Evolutionary conservation across 805 yeast species (phyloP), one percentile per base, ranked within the genome.

Genomic region (Suhomyces tanzawaensis): DNA sequence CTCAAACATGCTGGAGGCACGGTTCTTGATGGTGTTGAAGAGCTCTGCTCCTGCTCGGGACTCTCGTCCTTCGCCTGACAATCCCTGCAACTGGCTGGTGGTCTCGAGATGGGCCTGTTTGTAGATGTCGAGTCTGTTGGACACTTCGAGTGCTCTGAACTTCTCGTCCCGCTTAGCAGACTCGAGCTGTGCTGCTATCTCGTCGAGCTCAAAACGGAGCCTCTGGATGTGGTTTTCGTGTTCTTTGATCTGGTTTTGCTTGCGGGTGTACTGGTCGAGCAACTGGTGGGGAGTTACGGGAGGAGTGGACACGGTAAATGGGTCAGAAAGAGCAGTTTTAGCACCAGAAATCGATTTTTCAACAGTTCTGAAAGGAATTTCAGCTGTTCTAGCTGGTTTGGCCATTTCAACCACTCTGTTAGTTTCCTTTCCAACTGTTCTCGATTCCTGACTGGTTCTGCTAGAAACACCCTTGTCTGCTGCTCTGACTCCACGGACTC

Each of bases 221-320:
- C 40, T 27, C 11, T 63, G 61, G 37, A 67, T 51, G 23, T 65
- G 64, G n/a, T 64, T 57, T 48, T 71, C 74, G 40, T 76, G 52
- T 34, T 77, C 82, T 13, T 67, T 44, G 7, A 79, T 68, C 39
- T 69, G 69, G 42, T 80, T 66, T 48, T 79, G 82, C 49, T 80
- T 79, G 2, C 70, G 49, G 0, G 84, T 79, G 39, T 57, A 62
- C 25, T 43, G 37, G 4, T 55, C 46, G 6, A 60, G 36, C n/a
- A 63, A 47, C 19, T 19, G 26, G n/a, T 18, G 18, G 15, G 12
- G 77, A 72, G 21, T 28, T 6, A 7, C 13, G 5, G 27, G 27
- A 11, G 24, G 24, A 21, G 11, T 11, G 11, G 24, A 11, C 24
- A 21, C 24, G 7, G 7, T 7, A n/a, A 24, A 24, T 24, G 27